Conservation (phyloP, 352 stramenopile genomes). For the Peronospora tabacina region DNA sequence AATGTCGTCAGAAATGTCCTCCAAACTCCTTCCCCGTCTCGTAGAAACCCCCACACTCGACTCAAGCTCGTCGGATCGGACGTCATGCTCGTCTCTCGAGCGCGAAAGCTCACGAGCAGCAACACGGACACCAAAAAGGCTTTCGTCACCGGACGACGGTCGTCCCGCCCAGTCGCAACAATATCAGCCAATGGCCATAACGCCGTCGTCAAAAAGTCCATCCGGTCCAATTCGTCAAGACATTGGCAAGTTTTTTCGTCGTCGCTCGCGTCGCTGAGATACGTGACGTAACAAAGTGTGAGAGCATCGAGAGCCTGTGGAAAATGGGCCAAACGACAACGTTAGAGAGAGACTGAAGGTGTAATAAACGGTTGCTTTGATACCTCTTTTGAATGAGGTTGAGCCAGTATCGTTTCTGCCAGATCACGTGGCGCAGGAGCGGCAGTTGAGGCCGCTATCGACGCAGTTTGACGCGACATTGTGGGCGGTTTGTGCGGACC, state of each 20-base stretch:
- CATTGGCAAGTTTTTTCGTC: conserved; percentile 14
- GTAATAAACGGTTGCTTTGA: background rate
- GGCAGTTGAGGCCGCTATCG: conserved; percentile 1
- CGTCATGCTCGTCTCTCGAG: conserved; percentile 2
- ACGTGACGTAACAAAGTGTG: conserved; percentile 29
- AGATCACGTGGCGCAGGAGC: conserved; percentile 6
- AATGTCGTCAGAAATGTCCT: conserved; percentile 34
- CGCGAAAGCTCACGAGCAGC: conserved; percentile 32
- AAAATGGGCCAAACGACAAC: background rate
- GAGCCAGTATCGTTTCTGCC: conserved; percentile 8
- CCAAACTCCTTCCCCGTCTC: conserved; percentile 25
- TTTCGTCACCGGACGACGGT: conserved; percentile 34
- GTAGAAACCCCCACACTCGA: conserved; percentile 23
- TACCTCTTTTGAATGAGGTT: conserved; percentile 30
- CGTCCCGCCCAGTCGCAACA: conserved; percentile 12
- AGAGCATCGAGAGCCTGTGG: conserved; percentile 27
- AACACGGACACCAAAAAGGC: conserved; percentile 39
- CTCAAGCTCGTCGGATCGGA: background rate
- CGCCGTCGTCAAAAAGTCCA: conserved; percentile 46
- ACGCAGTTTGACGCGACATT: conserved; percentile 20
- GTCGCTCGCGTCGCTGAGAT: conserved; percentile 23
- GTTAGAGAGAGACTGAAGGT: conserved; percentile 7
- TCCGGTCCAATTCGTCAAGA: conserved; percentile 21
- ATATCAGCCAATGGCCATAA: conserved; percentile 38
- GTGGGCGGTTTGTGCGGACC: background rate